Evolutionary conservation across 331 rosid genomes (phyloP).

Genomic region (Malus hybrid): DNA sequence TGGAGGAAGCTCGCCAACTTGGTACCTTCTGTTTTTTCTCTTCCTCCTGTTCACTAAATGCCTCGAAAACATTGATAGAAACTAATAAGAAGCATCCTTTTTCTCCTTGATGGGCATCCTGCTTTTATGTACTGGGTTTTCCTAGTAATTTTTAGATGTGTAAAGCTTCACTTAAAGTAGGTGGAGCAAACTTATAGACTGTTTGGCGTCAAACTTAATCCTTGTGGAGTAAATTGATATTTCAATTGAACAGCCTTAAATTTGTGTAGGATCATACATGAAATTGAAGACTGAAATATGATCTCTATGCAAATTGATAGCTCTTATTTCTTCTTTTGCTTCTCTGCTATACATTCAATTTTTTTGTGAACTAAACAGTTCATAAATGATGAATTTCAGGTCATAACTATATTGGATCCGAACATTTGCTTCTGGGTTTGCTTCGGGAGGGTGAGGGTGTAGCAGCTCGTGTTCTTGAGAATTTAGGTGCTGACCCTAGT

Average conservation of each 20-base stretch:
- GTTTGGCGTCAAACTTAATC: not conserved
- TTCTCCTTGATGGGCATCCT: not conserved
- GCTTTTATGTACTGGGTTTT: not conserved
- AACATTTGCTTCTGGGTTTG: conserved; percentile 94
- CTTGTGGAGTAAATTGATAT: too few species aligned
- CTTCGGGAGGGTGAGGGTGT: conserved; percentile 99
- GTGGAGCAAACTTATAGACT: not conserved
- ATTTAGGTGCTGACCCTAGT: conserved; percentile 90
- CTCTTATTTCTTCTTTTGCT: not conserved
- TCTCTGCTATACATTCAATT: not conserved
- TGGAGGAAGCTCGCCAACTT: conserved; percentile 97
- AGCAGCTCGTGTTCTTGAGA: conserved; percentile 97
- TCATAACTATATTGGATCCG: conserved; percentile 94
- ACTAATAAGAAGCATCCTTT: not conserved
- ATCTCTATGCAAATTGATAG: not conserved
- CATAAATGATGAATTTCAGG: conserved; percentile 37
- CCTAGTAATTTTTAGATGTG: not conserved
- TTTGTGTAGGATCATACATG: not conserved
- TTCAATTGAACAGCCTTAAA: not conserved
- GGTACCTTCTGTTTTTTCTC: conserved; percentile 33
- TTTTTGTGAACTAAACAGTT: conserved; percentile 1
- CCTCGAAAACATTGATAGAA: not conserved
- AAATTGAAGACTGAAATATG: not conserved
- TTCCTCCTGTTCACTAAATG: not conserved
- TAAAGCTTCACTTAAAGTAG: not conserved